These are phyloP conservation scores for Ligustrum vulgare DNA, from an alignment of 257 asterid species.

Conservation along the genomic window DNA sequence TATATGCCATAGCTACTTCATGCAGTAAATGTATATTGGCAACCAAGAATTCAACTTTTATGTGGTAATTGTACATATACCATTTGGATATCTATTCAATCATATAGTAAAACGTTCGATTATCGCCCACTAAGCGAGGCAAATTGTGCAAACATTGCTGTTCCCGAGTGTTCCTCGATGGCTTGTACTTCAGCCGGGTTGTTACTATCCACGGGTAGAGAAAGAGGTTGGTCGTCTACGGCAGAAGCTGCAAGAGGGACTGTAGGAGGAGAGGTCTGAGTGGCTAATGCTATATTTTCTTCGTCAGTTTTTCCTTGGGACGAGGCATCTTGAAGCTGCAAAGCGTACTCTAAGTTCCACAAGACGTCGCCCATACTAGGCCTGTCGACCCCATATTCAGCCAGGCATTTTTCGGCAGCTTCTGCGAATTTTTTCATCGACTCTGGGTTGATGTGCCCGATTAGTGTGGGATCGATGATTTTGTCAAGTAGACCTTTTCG, in stretches of 20 bases:
- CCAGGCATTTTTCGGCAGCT: conserved; percentile 92
- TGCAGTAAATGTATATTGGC: background rate
- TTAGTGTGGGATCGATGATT: conserved; percentile 74
- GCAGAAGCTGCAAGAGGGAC: conserved; percentile 8
- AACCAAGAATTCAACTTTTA: background rate
- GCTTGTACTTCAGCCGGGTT: conserved; percentile 40
- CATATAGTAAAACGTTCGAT: background rate
- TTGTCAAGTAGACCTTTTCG: conserved; percentile 75
- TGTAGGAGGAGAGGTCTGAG: conserved; percentile 15
- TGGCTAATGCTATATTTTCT: conserved; percentile 30
- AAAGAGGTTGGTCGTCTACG: conserved; percentile 28
- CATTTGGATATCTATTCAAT: background rate
- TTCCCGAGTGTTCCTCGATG: conserved; percentile 76
- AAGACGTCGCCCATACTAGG: conserved; percentile 95
- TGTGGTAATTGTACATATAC: background rate
- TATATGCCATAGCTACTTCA: background rate
- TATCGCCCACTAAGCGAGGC: conserved; percentile 71
- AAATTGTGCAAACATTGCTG: conserved; percentile 79
- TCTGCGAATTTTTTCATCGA: conserved; percentile 80
- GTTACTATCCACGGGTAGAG: conserved; percentile 24
- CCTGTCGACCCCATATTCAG: conserved; percentile 84
- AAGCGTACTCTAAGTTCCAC: conserved; percentile 87
- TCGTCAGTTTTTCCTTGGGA: conserved; percentile 41
- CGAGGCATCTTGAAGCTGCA: conserved; percentile 80
- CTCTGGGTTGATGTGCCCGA: conserved; percentile 63